Percentiles rank a stretch among this genome's conserved stretches.
These are phyloP conservation scores for Viola odorata DNA, from an alignment of 345 rosid species.

Conservation along the genomic window DNA sequence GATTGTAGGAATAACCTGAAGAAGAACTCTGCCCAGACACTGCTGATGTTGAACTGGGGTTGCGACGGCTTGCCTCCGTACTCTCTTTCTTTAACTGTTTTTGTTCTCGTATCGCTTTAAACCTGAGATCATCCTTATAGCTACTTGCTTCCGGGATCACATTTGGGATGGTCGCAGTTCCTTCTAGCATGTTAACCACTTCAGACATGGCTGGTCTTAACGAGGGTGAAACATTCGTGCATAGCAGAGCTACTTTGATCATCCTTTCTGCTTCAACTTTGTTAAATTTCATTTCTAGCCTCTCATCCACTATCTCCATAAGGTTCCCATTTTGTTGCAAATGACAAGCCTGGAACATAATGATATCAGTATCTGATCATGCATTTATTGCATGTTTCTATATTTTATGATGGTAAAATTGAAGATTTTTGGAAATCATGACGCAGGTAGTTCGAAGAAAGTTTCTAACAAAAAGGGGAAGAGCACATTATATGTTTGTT, in stretches of 20 bases:
- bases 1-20: conserved; percentile 7
- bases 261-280: conserved; percentile 15
- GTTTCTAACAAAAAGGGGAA: no score
- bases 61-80: no score
- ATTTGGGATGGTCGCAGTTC: conserved; percentile 5
- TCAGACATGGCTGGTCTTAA: conserved; percentile 24
- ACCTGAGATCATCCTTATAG: conserved; percentile 17
- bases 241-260: conserved; percentile 13
- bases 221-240: conserved; percentile 16
- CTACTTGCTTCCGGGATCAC: not conserved
- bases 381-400: no score
- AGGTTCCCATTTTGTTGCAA: conserved; percentile 15
- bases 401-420: no score
- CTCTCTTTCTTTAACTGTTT: conserved; percentile 11
- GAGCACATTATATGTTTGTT: not conserved
- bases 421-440: no score
- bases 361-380: not conserved
- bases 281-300: conserved; percentile 9
- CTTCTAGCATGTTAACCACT: conserved; percentile 26
- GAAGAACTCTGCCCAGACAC: conserved; percentile 25
- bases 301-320: conserved; percentile 19
- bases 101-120: conserved; percentile 26
- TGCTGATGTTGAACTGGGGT: not conserved
- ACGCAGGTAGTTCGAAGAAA: no score
- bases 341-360: conserved; percentile 15